Conservation (phyloP, 1,284 basidiomycete species). For the Ustilago curta region DNA sequence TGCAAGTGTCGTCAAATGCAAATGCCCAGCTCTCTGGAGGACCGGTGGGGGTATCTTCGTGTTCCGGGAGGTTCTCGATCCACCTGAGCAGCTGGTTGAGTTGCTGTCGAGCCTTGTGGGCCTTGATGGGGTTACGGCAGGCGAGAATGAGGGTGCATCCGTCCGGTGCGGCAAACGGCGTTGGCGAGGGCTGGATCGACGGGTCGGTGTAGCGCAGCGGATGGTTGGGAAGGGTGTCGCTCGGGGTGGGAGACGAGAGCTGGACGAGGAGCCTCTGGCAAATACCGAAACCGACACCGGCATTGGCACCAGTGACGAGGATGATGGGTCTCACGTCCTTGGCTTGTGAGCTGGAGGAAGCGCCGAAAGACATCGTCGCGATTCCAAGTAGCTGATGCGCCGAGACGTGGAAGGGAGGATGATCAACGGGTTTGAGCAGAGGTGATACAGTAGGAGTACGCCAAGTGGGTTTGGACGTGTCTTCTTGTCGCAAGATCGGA, state of each 20-base stretch:
- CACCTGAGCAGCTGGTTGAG: constrained; percentile 57
- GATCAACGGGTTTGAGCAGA: background rate
- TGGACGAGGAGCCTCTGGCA: constrained; percentile 68
- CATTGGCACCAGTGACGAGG: constrained; percentile 67
- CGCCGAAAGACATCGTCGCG: constrained; percentile 22
- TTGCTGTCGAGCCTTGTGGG: constrained; percentile 60
- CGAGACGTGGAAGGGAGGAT: background rate
- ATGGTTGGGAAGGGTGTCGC: constrained; percentile 55
- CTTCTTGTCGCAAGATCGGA: constrained; percentile 1
- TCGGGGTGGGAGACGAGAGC: constrained; percentile 64
- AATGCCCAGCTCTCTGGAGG: constrained; percentile 53
- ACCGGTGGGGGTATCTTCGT: constrained; percentile 52
- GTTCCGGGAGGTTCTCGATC: constrained; percentile 58
- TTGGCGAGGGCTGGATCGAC: constrained; percentile 35
- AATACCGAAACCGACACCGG: constrained; percentile 67
- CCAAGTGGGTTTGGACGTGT: background rate
- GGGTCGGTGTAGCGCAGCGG: constrained; percentile 35
- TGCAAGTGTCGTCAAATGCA: constrained; percentile 36
- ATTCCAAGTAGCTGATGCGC: background rate
- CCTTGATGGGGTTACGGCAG: constrained; percentile 68
- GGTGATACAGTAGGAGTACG: background rate
- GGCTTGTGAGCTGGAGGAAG: constrained; percentile 18
- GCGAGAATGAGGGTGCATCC: constrained; percentile 68
- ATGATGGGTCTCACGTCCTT: constrained; percentile 60
- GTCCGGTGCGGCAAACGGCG: constrained; percentile 65